Evolutionary conservation across 345 rosid genomes (phyloP), one percentile per base, ranked within the genome.

Genomic region (Psidium friedrichsthalianum): DNA sequence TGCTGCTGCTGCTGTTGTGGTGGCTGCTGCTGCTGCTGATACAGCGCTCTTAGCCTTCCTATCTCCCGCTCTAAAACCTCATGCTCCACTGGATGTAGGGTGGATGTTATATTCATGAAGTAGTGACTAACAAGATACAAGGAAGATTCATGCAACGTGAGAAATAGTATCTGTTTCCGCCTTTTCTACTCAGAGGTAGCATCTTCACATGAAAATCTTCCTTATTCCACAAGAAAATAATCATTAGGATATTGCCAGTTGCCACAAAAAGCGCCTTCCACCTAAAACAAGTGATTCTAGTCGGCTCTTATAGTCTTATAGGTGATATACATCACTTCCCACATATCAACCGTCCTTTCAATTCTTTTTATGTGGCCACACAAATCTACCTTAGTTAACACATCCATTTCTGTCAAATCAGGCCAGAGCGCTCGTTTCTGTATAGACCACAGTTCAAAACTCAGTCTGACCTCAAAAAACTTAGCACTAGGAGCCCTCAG

Each of bases 11-110:
- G 94, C 36, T 88, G 92, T 4, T 87, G 93, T 7, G 25, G 85
- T 6, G 56, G 87, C 69, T 88, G 90, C 74, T 93, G 95, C 20
- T 94, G 98, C 83, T 93, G 96, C 89, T 95, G 95, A 88, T 93
- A 95, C 91, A 94, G 82, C 22, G 90, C 85, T 86, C 93, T 89
- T 59, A 98, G 90, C 92, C 99, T 94, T 86, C 95, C 95, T 82
- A 95, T 93, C 90, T 98, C 99, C 91, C 96, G 94, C 91, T 96
- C 99, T 89, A 98, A 90, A 87, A 98, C 93, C 56, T 98, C 98
- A 32, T 98, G 99, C 90, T 98, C 99, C 95, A 98, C 99, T 98
- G 94, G 81, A 25, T 22, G 76, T 47, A 84, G 84, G 40, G 36
- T 56, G 76, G 40, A 27, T 74, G 32, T 53, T 54, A 82, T 42